Conservation (phyloP, 805 yeast genomes). For the Naumovozyma castellii region DNA sequence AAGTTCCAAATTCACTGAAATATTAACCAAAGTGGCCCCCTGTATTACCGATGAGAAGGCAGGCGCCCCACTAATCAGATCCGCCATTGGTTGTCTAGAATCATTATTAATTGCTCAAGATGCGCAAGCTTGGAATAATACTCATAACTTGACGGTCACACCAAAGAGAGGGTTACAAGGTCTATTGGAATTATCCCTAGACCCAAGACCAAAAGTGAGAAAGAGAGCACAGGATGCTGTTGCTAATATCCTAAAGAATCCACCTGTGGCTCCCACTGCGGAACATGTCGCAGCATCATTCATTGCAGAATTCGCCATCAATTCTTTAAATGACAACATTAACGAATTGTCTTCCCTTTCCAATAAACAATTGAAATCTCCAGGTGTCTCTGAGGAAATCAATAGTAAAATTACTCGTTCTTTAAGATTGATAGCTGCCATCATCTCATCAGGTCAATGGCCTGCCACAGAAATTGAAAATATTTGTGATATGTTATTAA, state of each 20-base stretch:
- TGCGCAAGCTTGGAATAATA: slow-evolving; percentile 61
- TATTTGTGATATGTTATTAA: slow-evolving; percentile 67
- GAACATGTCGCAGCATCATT: slow-evolving; percentile 69
- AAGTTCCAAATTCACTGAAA: slow-evolving; percentile 65
- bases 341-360: slow-evolving; percentile 30
- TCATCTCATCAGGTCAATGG: slow-evolving; percentile 75
- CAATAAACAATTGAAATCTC: slow-evolving; percentile 27
- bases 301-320: slow-evolving; percentile 60
- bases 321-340: slow-evolving; percentile 41
- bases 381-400: slow-evolving; percentile 38
- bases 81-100: slow-evolving; percentile 82
- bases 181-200: slow-evolving; percentile 66
- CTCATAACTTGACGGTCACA: slow-evolving; percentile 39
- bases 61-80: slow-evolving; percentile 72
- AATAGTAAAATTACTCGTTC: slow-evolving; percentile 60
- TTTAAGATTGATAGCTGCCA: slow-evolving; percentile 62
- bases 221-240: slow-evolving; percentile 90
- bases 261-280: slow-evolving; percentile 68
- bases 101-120: slow-evolving; percentile 73
- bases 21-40: slow-evolving; percentile 73
- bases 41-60: slow-evolving; percentile 58
- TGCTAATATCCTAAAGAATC: slow-evolving; percentile 46
- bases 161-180: slow-evolving; percentile 79
- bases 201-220: slow-evolving; percentile 90
- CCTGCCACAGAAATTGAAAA: slow-evolving; percentile 59